These are phyloP conservation scores for Solanum etuberosum DNA, from an alignment of 257 asterid species.

Conservation along the genomic window DNA sequence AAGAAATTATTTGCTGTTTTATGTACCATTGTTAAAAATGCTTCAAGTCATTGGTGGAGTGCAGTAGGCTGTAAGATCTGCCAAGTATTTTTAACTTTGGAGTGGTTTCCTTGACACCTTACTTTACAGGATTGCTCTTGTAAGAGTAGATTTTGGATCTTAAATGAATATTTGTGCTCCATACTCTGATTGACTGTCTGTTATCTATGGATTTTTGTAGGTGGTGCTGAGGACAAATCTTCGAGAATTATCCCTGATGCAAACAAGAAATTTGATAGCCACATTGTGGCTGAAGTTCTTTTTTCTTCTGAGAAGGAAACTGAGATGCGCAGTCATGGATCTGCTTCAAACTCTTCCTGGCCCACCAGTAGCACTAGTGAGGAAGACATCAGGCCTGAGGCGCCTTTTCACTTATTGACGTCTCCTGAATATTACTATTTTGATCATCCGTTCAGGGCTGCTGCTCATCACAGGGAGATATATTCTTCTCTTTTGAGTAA, in stretches of 20 bases:
- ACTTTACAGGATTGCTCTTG: not conserved
- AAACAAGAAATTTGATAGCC: not conserved
- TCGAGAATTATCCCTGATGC: not conserved
- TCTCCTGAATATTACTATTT: constrained; percentile 25
- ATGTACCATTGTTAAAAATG: not conserved
- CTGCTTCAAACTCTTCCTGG: constrained; percentile 34
- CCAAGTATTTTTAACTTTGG: not conserved
- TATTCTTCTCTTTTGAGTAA: constrained; percentile 20
- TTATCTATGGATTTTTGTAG: not conserved
- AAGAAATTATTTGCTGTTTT: not conserved
- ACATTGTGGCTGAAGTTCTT: not conserved
- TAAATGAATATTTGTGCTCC: not conserved
- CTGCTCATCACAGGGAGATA: constrained; percentile 22
- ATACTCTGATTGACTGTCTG: not conserved
- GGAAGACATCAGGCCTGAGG: constrained; percentile 28
- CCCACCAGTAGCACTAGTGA: constrained; percentile 46
- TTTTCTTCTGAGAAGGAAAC: not conserved
- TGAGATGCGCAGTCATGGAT: constrained; percentile 1
- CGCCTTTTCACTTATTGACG: constrained; percentile 8
- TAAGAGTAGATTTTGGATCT: not conserved
- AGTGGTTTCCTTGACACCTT: not conserved
- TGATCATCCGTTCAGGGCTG: constrained; percentile 23
- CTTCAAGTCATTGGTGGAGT: not conserved
- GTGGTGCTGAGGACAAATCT: not conserved
- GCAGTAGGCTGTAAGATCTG: not conserved